These are phyloP conservation scores for Fonsecaea erecta DNA, from an alignment of 2,329 filamentous ascomycete genomes.

Conservation along the genomic window DNA sequence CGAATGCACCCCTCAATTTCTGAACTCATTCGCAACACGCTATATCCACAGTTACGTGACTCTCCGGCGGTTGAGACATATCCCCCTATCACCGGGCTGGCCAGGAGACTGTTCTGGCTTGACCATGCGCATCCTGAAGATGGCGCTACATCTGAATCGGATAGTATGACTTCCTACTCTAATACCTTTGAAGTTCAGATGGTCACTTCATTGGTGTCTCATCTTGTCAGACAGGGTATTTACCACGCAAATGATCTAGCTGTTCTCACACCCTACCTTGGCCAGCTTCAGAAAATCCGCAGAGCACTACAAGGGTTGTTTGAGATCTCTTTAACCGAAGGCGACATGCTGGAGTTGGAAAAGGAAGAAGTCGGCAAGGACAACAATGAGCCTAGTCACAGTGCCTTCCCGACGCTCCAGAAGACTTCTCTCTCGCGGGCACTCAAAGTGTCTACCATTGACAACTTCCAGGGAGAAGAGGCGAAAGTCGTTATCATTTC, in stretches of 20 bases:
- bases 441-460: conserved; percentile 67
- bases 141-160: conserved; percentile 33
- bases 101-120: conserved; percentile 57
- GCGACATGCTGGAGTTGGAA: conserved; percentile 62
- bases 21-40: conserved; percentile 58
- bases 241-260: conserved; percentile 69
- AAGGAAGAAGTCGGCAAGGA: conserved; percentile 43
- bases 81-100: conserved; percentile 55
- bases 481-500: conserved; percentile 72
- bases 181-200: conserved; percentile 66
- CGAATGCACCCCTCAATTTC: conserved; percentile 70
- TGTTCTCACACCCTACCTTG: conserved; percentile 67
- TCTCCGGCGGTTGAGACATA: conserved; percentile 44
- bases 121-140: conserved; percentile 54
- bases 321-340: conserved; percentile 67
- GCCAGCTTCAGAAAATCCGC: conserved; percentile 57
- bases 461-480: conserved; percentile 81
- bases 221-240: conserved; percentile 67
- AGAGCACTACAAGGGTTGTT: conserved; percentile 51
- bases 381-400: conserved; percentile 38
- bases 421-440: conserved; percentile 52
- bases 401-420: not conserved
- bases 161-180: conserved; percentile 48
- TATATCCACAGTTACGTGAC: conserved; percentile 64
- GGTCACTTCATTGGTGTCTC: conserved; percentile 64